Evolutionary conservation across 805 yeast genomes (phyloP), one percentile per base, ranked within the genome.

Genomic region (Yamadazyma sp.): DNA sequence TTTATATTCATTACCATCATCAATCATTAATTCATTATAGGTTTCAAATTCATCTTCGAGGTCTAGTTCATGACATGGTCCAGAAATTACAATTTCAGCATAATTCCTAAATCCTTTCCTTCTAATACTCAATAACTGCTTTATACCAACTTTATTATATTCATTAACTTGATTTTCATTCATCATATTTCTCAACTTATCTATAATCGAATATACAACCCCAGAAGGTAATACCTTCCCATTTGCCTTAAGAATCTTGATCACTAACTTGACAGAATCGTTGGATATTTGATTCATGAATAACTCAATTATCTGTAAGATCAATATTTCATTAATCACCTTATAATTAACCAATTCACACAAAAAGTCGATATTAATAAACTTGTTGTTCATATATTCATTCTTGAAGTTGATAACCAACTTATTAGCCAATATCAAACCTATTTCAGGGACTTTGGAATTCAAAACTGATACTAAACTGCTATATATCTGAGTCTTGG

Each of bases 371-470:
- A 65, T 50, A 32, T 82, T 73, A 4, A 53, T 43, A 0, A 49
- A 42, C 46, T 78, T 71, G 38, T 73, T 69, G 15, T 63, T 50
- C 45, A 65, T 62, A 54, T 65, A 80, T 0, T 71, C 70, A 42
- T 69, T 66, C 29, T 80, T 70, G 56, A 86, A 85, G 38, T 70
- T 78, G 3, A 78, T 47, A 1, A 82, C 61, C 18, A 81, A 55
- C 40, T 93, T 64, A 7, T 68, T 50, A 0, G 70, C 53, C 21
- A 84, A 43, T 4, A 81, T 53, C 37, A 72, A 72, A 2, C 95
- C 95, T 12, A 86, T 58, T 23, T 73, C 73, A 0, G 94, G 93
- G 3, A 85, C 53, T 44, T 81, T 76, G 4, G 83, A 71, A 55
- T 84, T 82, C 8, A 87, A 33, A 1, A 81, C 69, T 2, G 81